These are phyloP conservation scores for Boletus sp. DNA, from an alignment of 768 basidiomycete genomes.

Conservation along the genomic window DNA sequence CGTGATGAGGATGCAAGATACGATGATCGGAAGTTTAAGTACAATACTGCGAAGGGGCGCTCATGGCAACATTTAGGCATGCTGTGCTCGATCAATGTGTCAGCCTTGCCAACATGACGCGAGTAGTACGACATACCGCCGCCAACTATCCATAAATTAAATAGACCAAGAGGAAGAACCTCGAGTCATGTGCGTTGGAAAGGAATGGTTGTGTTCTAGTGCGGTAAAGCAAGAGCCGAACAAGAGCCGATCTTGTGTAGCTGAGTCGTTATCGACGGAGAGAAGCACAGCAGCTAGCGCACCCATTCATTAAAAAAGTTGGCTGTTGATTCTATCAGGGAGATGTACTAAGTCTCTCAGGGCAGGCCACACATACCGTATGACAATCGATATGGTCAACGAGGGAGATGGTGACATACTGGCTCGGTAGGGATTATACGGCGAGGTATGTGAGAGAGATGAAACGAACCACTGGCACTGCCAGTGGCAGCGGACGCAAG, in stretches of 20 bases:
- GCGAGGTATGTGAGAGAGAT: background rate
- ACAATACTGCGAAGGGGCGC: background rate
- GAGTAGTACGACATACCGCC: background rate
- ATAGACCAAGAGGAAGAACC: background rate
- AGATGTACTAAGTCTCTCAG: background rate
- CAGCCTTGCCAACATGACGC: background rate
- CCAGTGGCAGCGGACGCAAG: background rate
- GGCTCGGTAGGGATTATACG: background rate
- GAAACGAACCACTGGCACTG: conserved; percentile 14
- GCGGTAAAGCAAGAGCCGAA: conserved; percentile 2
- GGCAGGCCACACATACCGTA: background rate
- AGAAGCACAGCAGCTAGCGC: background rate
- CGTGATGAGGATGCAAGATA: background rate
- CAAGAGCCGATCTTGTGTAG: conserved; percentile 2
- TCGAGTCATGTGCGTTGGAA: conserved; percentile 2
- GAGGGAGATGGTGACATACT: background rate
- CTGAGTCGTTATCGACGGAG: conserved; percentile 14
- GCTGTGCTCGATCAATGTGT: conserved; percentile 10
- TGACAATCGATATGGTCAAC: background rate
- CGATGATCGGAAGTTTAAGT: conserved; percentile 1
- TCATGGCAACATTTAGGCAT: conserved; percentile 5
- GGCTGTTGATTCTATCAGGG: conserved; percentile 3
- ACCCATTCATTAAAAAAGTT: conserved; percentile 10
- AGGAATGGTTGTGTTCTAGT: background rate
- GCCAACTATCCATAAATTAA: background rate